Base-by-base conservation (phyloP, 768 basidiomycete genomes). In the Termitomyces sp. region DNA sequence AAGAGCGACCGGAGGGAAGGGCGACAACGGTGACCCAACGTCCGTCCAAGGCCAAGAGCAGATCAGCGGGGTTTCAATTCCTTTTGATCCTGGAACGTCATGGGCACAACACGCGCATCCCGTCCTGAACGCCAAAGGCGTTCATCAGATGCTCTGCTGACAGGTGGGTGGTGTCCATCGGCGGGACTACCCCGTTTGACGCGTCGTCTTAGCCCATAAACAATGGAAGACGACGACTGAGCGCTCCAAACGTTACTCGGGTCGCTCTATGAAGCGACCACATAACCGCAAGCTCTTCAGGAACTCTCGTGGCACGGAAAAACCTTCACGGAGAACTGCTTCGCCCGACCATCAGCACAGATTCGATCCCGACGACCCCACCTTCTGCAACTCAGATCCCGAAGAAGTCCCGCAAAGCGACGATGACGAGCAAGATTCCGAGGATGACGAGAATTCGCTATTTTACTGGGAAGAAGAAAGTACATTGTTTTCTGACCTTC, bases 401-500 rank as follows among this genome's bases (percentile, higher is more conserved):
- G 57, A 58, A n/a, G 59, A 58, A 30, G 45, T 30, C n/a, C 24
- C 52, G 45, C 54, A 33, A 9, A 54, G 34, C 42, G 34, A 61
- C 33, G 59, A 68, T 24, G 30, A 53, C 45, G 56, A 63, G 3
- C 48, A 63, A 10, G 62, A 61, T n/a, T 47, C 42, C 34, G 57
- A 65, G 37, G 71, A 74, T 42, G 65, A 68, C 22, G 62, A 65
- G 24, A 72, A 72, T 18, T 64, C 65, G 1, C 65, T 70, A 24
- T 82, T 82, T 64, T 66, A 69, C 33, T 84, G 82, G 82, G 77
- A 83, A 39, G 79, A 81, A 59, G 82, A 82, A 63, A 69, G 66
- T n/a, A 81, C 82, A 2, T 72, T 84, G 34, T 73, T 82, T n/a
- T 74, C 77, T 16, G 78, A 77, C 44, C 69, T 84, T 22, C 66